Base-by-base conservation (phyloP, 164 flowering plant genomes). In the Vitis labrusca region DNA sequence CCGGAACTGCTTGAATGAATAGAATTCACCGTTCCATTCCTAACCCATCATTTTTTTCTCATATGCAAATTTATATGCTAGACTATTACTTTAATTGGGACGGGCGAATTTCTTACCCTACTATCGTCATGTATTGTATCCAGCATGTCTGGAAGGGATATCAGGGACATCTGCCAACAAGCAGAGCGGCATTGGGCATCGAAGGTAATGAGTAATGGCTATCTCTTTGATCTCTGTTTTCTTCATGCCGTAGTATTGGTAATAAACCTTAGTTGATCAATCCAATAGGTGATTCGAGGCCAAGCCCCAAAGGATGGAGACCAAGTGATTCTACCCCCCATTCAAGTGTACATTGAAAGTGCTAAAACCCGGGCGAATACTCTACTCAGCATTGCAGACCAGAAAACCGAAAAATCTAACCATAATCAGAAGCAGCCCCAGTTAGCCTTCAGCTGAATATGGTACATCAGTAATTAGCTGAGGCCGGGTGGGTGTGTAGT, bases 101-200 rank as follows among this genome's bases (percentile, higher is more conserved):
- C 0, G 7, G 44, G 23, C 23, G 23, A 19, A 19, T 23, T 15
- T 27, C 1, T 49, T 16, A 12, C 27, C 56, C 52, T 44, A 2
- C 17, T 50, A 9, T 48, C 14, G 1, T 59, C 10, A 15, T 55
- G 63, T 11, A 27, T 17, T 8, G 9, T 16, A 16, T 72, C 70
- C 82, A 95, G 99, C 56, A 89, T 95, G 97, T 93, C 98, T 3
- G 99, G 99, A 58, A 82, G 99, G 71, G 98, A 95, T 72, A 91
- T 95, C 13, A 85, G 93, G 61, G 97, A 93, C 64, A 85, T 91
- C 2, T 95, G 99, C 64, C 99, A 90, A 73, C 96, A 91, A 80
- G 97, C 99, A 15, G 99, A 95, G 77, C 79, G 99, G 13, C 86
- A 78, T n/a, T 91, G 99, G 99, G 99, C 99, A 59, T 89, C 98